phyloP scores from a whole-genome alignment of 2,329 filamentous ascomycete genomes.

The Periconia sp. region DNA sequence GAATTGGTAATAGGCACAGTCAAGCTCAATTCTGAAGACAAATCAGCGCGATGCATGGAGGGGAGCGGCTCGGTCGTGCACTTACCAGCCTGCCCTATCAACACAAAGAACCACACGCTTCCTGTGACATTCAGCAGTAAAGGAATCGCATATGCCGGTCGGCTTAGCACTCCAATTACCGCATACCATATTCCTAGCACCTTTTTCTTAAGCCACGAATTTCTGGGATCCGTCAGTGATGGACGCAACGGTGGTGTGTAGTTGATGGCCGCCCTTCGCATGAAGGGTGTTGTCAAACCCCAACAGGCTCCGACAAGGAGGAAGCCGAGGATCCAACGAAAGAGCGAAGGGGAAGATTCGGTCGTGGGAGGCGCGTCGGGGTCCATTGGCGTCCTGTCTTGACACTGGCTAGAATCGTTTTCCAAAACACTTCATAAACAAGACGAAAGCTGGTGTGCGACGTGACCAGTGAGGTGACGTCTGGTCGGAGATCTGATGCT shows the following conservation, averaged over 20 bases:
- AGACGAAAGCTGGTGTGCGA: conserved; percentile 3
- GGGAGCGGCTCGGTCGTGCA: conserved; percentile 16
- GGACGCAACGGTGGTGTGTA: conserved; percentile 60
- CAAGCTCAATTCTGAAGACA: conserved; percentile 73
- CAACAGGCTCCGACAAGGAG: conserved; percentile 88
- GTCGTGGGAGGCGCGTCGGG: conserved; percentile 27
- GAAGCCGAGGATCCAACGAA: conserved; percentile 88
- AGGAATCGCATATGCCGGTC: conserved; percentile 82
- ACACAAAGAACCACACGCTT: conserved; percentile 93
- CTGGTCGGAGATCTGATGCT: conserved; percentile 1
- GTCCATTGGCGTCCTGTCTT: conserved; percentile 24
- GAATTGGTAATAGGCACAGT: conserved; percentile 96
- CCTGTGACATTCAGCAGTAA: conserved; percentile 87
- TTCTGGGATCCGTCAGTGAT: conserved; percentile 37
- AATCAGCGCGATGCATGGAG: conserved; percentile 9
- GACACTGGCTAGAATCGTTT: background rate
- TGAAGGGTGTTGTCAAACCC: conserved; percentile 89
- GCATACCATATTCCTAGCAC: conserved; percentile 69
- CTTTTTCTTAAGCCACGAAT: conserved; percentile 64
- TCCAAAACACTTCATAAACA: background rate
- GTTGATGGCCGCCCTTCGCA: conserved; percentile 78
- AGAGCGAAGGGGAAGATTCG: conserved; percentile 47
- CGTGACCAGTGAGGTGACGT: background rate
- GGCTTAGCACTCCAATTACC: conserved; percentile 74
- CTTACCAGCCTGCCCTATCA: conserved; percentile 89